A percentile compares a stretch with the other conserved stretches of the same genome.
phyloP scores from a whole-genome alignment of 1,139 yeast genomes.

The Tardiomyces blankii region DNA sequence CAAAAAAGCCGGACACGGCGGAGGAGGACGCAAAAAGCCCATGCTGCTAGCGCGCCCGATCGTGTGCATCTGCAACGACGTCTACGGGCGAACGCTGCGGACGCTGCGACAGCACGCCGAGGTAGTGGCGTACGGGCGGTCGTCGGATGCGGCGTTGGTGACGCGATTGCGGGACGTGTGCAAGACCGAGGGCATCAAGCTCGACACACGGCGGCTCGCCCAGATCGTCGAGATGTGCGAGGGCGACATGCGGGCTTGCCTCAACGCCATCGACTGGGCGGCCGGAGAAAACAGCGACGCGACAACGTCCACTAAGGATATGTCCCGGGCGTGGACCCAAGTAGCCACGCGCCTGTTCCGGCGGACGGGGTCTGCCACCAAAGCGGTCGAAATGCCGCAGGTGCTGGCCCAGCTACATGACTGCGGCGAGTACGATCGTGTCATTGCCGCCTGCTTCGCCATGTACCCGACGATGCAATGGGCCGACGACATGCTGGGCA shows the following conservation, averaged over 20 bases:
- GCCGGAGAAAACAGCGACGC: slow-evolving; percentile 6
- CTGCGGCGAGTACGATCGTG: slow-evolving; percentile 46
- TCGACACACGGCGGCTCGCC: slow-evolving; percentile 32
- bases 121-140: slow-evolving; percentile 51
- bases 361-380: slow-evolving; percentile 38
- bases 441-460: slow-evolving; percentile 61
- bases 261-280: slow-evolving; percentile 71
- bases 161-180: slow-evolving; percentile 42
- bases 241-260: slow-evolving; percentile 78
- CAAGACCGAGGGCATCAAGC: slow-evolving; percentile 31
- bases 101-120: slow-evolving; percentile 66
- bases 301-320: slow-evolving; percentile 10
- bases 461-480: slow-evolving; percentile 43
- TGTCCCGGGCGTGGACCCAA: slow-evolving; percentile 12
- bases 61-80: slow-evolving; percentile 84
- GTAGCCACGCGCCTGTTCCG: slow-evolving; percentile 19
- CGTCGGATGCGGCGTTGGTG: slow-evolving; percentile 39
- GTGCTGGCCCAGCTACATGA: slow-evolving; percentile 32
- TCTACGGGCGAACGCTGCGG: slow-evolving; percentile 63
- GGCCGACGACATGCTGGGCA: slow-evolving; percentile 55
- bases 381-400: slow-evolving; percentile 37
- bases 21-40: slow-evolving; percentile 13
- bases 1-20: slow-evolving; percentile 1
- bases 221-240: slow-evolving; percentile 63
- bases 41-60: slow-evolving; percentile 66